phyloP scores from a whole-genome alignment of 2,329 filamentous ascomycete genomes.

The Fusarium pseudoanthophilum region DNA sequence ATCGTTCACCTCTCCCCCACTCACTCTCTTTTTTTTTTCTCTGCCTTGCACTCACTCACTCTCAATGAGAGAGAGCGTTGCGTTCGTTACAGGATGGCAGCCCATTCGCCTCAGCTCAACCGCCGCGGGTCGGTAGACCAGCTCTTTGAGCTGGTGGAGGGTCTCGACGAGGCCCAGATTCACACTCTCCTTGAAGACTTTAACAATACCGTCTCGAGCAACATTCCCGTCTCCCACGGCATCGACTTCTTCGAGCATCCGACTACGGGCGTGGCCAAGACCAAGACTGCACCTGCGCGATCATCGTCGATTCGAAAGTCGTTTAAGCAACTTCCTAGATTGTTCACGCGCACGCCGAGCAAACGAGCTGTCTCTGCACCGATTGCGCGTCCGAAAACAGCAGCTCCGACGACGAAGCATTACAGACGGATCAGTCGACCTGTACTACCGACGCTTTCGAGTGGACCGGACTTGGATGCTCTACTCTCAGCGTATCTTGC shows the following conservation, averaged over 20 bases:
- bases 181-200: conserved; percentile 36
- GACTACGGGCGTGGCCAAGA: background rate
- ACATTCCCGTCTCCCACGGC: conserved; percentile 36
- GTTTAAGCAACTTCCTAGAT: conserved; percentile 31
- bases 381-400: conserved; percentile 32
- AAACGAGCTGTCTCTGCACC: conserved; percentile 29
- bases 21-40: background rate
- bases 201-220: conserved; percentile 39
- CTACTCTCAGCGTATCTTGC: conserved; percentile 35
- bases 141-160: conserved; percentile 38
- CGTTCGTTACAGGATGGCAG: conserved; percentile 12
- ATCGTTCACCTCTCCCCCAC: conserved; percentile 27
- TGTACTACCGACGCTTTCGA: conserved; percentile 30
- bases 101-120: conserved; percentile 14
- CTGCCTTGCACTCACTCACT: background rate
- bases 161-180: conserved; percentile 37
- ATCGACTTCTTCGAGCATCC: conserved; percentile 37
- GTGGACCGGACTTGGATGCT: conserved; percentile 31
- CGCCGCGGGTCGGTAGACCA: conserved; percentile 37
- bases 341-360: conserved; percentile 35
- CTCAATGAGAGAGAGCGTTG: conserved; percentile 15
- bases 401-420: conserved; percentile 23
- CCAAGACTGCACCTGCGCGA: conserved; percentile 28
- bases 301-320: conserved; percentile 28
- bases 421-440: conserved; percentile 39